phyloP scores from a whole-genome alignment of 75 land plant species.

The Pinus tabuliformis region DNA sequence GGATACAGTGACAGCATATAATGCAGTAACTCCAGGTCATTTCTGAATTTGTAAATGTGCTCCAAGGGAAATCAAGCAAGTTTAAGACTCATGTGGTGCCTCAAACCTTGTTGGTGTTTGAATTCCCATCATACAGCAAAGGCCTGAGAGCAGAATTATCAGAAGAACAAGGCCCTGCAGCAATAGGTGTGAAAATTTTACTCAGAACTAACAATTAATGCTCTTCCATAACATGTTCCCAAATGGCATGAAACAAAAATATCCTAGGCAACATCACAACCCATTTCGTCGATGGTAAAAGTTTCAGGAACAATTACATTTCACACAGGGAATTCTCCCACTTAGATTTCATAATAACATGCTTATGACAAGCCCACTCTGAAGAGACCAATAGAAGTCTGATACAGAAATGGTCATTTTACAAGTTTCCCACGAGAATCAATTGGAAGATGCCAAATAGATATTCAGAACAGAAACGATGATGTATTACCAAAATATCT shows the following conservation, averaged over 20 bases:
- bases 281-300: neutral
- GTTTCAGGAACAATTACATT: neutral
- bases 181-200: neutral
- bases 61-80: neutral
- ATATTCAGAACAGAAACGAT: neutral
- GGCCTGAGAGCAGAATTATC: conserved; percentile 80
- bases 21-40: too few relatives aligned
- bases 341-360: neutral
- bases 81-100: conserved; percentile 66
- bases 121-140: conserved; percentile 92
- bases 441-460: too few relatives aligned
- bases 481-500: neutral
- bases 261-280: neutral
- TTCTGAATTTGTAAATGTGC: too few relatives aligned
- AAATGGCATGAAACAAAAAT: neutral
- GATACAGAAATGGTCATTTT: neutral
- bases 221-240: neutral
- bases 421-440: neutral
- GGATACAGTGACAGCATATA: too few relatives aligned
- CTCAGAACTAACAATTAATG: neutral
- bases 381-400: neutral
- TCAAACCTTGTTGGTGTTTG: conserved; percentile 91
- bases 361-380: neutral
- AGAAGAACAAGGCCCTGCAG: conserved; percentile 82
- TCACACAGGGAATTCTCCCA: neutral